Base-by-base conservation (phyloP, 345 rosid species). In the Linum tenue region DNA sequence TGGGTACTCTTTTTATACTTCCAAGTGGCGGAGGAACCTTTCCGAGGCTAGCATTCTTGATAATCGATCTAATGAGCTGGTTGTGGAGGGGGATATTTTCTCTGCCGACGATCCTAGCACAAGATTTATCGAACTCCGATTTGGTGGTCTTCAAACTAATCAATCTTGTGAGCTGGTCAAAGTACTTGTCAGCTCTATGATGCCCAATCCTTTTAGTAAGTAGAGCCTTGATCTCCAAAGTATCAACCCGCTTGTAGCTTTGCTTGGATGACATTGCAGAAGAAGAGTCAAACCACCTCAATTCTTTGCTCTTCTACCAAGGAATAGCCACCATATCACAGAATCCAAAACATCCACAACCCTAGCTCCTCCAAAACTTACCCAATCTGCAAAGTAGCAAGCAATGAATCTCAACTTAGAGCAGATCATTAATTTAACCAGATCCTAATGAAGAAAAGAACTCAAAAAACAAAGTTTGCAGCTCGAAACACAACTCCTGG, bases 81-180 rank as follows among this genome's bases (percentile, higher is more conserved):
- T 94, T 94, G 56, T 92, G 98, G 11, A 90, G 91, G 3, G 75
- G 80, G 15, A 92, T 69, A 68, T 83, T 83, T 72, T 84, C 87
- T 62, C 82, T 81, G 58, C 98, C 94, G 7, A 90, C 73, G 7
- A 77, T 80, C 73, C 73, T 80, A 60, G 78, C 51, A 64, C 94
- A 92, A 59, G 75, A 61, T 65, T 82, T 74, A 72, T 90, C 96
- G 39, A 92, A 90, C 36, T 90, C 94, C 5, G 69, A 73, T 75
- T 92, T 92, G 76, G 76, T 76, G 56, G 83, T 79, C 71, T 73
- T 84, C 60, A 70, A 75, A 73, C 77, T 61, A 37, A 86, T 81
- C 74, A 85, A 76, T 71, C 79, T 84, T 36, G 77, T 73, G 10
- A 92, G 91, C 69, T 79, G 95, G 62, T 83, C 75, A 67, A 92